Conservation (phyloP, 768 basidiomycete species). For the Termitomyces sp. region DNA sequence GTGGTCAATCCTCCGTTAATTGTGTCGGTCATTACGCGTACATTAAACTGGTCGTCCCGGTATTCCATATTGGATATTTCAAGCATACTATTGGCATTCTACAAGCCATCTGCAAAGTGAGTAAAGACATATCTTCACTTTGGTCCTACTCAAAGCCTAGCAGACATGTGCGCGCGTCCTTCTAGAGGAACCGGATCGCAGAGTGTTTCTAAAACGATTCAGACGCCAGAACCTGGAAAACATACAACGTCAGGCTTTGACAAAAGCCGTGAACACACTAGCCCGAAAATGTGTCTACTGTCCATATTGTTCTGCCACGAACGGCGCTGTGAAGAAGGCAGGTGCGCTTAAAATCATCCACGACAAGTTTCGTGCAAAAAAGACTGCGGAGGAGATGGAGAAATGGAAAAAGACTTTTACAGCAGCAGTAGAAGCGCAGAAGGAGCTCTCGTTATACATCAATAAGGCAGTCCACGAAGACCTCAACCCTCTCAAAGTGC, state of each 20-base stretch:
- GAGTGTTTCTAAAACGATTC: constrained; percentile 83
- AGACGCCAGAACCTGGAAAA: constrained; percentile 89
- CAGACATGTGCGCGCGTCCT: constrained; percentile 91
- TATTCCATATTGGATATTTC: constrained; percentile 98
- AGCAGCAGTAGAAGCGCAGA: constrained; percentile 79
- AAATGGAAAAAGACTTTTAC: constrained; percentile 80
- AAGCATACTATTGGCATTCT: constrained; percentile 90
- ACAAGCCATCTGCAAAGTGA: constrained; percentile 95
- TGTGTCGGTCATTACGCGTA: constrained; percentile 99
- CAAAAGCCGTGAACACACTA: constrained; percentile 78
- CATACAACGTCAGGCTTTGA: constrained; percentile 75
- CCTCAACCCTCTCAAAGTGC: constrained; percentile 87
- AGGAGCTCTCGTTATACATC: constrained; percentile 78
- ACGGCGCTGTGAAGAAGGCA: constrained; percentile 94
- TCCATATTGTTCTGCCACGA: constrained; percentile 88
- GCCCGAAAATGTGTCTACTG: constrained; percentile 92
- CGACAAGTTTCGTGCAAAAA: constrained; percentile 95
- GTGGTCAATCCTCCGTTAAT: constrained; percentile 84
- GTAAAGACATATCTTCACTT: constrained; percentile 7
- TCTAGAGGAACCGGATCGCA: constrained; percentile 81
- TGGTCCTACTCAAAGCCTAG: constrained; percentile 3
- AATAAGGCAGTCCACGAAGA: constrained; percentile 90
- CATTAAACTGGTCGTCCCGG: constrained; percentile 93
- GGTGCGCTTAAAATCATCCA: constrained; percentile 95
- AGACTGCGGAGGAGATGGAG: constrained; percentile 84